Percentiles rank a stretch among this genome's conserved stretches.
Evolutionary conservation across 257 asterid genomes (phyloP).

Genomic region (Coffea eugenioides): DNA sequence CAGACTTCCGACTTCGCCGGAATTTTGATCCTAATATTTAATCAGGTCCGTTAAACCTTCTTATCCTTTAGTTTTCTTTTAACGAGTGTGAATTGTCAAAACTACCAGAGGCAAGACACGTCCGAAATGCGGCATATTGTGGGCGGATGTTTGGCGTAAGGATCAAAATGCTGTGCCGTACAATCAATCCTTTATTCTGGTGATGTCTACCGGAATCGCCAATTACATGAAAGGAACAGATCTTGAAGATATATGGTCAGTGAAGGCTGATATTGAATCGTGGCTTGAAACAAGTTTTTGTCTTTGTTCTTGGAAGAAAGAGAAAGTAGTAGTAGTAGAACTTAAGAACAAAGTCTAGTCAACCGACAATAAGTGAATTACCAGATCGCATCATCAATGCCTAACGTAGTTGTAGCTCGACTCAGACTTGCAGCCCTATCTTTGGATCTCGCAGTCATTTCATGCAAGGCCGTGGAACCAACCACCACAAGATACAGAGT

Average conservation of each 20-base stretch:
- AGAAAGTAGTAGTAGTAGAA: neutral
- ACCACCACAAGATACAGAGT: neutral
- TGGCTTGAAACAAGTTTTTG: neutral
- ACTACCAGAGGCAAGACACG: too few relatives aligned
- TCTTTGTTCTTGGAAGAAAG: too few relatives aligned
- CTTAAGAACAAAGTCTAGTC: neutral
- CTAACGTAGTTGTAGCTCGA: neutral
- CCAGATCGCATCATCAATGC: neutral
- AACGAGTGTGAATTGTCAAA: too few relatives aligned
- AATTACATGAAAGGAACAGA: neutral
- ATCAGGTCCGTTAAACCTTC: too few relatives aligned
- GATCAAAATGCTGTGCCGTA: neutral
- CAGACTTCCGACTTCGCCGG: too few relatives aligned
- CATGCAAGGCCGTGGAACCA: neutral
- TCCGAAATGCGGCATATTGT: too few relatives aligned
- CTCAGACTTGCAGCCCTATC: neutral
- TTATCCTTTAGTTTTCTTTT: too few relatives aligned
- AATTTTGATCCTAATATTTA: too few relatives aligned
- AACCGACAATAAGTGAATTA: neutral
- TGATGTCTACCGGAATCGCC: neutral
- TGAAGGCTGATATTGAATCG: neutral
- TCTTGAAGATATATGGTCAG: neutral
- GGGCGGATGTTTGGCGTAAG: too few relatives aligned
- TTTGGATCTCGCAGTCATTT: neutral
- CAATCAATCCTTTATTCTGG: neutral